These are phyloP conservation scores for Rhododendron ovatum DNA, from an alignment of 148 eudicot species.

Conservation along the genomic window DNA sequence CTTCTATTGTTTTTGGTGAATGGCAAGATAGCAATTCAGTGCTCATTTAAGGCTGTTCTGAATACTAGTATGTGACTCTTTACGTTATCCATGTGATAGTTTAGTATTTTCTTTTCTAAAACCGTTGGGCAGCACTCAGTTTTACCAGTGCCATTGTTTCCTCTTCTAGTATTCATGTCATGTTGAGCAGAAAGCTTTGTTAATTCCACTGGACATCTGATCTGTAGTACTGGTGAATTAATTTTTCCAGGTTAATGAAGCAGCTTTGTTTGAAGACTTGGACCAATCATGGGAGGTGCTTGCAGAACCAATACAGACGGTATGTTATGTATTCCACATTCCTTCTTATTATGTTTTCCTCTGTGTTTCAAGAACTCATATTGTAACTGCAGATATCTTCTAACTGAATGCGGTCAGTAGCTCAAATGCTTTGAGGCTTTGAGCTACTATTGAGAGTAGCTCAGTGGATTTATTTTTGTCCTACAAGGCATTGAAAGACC, in stretches of 20 bases:
- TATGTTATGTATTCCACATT: constrained; percentile 27
- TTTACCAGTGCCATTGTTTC: background rate
- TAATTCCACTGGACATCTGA: background rate
- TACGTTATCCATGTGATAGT: background rate
- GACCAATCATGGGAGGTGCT: constrained; percentile 92
- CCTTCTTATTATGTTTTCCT: background rate
- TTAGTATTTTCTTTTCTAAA: background rate
- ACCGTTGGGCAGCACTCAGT: background rate
- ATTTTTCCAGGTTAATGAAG: constrained; percentile 62
- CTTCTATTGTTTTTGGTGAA: background rate
- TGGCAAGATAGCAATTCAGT: background rate
- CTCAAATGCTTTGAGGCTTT: background rate
- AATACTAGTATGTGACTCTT: background rate
- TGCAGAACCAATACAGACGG: constrained; percentile 96
- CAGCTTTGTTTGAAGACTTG: constrained; percentile 68
- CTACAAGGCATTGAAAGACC: background rate
- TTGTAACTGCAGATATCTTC: background rate
- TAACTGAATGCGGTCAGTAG: background rate
- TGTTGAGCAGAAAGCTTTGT: background rate
- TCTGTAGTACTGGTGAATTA: background rate
- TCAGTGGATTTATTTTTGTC: background rate
- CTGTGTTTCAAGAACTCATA: background rate
- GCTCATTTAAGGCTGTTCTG: background rate
- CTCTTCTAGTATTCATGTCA: background rate
- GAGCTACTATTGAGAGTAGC: background rate